These are phyloP conservation scores for Penicillium sp. DNA, from an alignment of 2,329 filamentous ascomycete genomes.

Conservation along the genomic window DNA sequence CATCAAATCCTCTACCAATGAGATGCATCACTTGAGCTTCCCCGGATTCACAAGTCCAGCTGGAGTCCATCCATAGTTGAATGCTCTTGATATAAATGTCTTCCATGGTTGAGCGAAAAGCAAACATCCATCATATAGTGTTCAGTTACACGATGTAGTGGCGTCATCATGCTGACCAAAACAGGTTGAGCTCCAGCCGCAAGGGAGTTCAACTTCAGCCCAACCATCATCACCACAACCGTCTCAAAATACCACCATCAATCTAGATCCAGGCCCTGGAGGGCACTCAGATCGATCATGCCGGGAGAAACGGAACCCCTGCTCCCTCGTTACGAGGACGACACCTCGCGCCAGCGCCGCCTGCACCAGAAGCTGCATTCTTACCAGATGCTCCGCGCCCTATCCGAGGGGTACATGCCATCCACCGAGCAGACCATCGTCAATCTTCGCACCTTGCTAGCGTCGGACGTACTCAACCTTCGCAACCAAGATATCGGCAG, in stretches of 20 bases:
- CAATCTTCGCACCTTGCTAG: slow-evolving; percentile 72
- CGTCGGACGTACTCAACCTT: slow-evolving; percentile 71
- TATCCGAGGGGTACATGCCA: slow-evolving; percentile 83
- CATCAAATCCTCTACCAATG: too few relatives aligned
- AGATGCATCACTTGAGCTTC: slow-evolving; percentile 3
- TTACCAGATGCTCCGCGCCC: slow-evolving; percentile 82
- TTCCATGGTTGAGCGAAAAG: not conserved
- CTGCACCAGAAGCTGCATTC: slow-evolving; percentile 86
- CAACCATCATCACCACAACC: not conserved
- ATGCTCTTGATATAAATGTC: too few relatives aligned
- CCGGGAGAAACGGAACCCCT: slow-evolving; percentile 67
- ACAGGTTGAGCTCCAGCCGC: slow-evolving; percentile 10
- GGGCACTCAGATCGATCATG: slow-evolving; percentile 17
- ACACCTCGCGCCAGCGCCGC: slow-evolving; percentile 68
- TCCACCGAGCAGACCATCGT: slow-evolving; percentile 77
- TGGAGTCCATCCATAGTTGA: too few relatives aligned
- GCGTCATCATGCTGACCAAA: slow-evolving; percentile 13
- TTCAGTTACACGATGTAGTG: slow-evolving; percentile 4
- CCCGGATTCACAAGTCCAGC: slow-evolving; percentile 6
- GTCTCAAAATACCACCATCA: not conserved
- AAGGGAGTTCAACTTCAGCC: not conserved
- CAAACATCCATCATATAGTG: slow-evolving; percentile 1
- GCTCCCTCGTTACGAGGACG: slow-evolving; percentile 67
- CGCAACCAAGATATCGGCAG: slow-evolving; percentile 68
- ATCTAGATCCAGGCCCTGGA: not conserved